Base-by-base conservation (phyloP, 768 basidiomycete genomes). In the Lactarius psammicola region DNA sequence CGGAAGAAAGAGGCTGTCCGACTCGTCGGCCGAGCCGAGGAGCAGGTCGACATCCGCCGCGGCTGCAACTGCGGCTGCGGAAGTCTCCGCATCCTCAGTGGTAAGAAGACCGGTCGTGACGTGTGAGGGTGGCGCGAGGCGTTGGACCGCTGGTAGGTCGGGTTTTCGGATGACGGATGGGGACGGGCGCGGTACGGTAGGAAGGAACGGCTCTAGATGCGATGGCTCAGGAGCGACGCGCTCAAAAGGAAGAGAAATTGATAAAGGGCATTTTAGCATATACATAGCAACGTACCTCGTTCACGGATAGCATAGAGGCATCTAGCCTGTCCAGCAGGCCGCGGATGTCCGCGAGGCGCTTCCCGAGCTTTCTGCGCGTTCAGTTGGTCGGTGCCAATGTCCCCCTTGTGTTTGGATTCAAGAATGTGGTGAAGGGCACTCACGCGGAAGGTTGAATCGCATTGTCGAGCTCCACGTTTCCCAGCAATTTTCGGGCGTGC, bases 291-390 rank as follows among this genome's bases (percentile, higher is more conserved):
- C 76, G 30, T 20, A 90, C 90, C 75, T 84, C 77, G 57, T 85
- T 81, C 1, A 86, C 77, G 3, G 81, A 81, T 46, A 77, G 77
- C 68, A 87, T 76, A 64, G 82, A 79, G 3, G 71, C 71, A 57
- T 91, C 86, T 33, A 89, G 75, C 33, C 78, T 77, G 63, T 87
- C 84, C 6, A 92, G 76, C 33, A 80, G 85, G 30, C 73, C 75
- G 51, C 77, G 78, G n/a, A 84, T 77, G 40, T 81, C 83, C 8
- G 26, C 23, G n/a, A 84, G 80, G 11, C 79, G 78, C 58, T 78
- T 76, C 26, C 78, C 70, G 34, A 78, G 79, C 31, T 78, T 74
- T 53, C 85, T 87, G 34, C 8, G 6, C 15, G 18, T 40, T 40
- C 40, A 18, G 74, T 53, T 81, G 79, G n/a, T n/a, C 26, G 26